Evolutionary conservation across 2,329 filamentous ascomycete species (phyloP), one percentile per base, ranked within the genome.

Genomic region (Alternaria postmessia): DNA sequence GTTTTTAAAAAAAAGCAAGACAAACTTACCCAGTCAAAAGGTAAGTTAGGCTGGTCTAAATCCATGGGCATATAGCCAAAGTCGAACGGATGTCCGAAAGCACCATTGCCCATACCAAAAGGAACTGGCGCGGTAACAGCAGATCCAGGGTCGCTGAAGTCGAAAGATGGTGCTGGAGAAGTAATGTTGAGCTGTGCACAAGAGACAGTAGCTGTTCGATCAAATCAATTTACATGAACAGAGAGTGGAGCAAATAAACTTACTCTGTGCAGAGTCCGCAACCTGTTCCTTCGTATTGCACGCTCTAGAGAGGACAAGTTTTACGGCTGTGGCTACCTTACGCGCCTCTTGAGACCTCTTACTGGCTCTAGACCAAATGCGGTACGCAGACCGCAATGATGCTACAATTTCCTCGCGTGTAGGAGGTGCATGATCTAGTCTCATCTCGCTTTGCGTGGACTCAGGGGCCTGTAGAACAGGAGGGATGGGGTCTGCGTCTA

Each of bases 331-430:
- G 16, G 68, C 68, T 42, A 74, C 73, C 51, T 68, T 76, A 7
- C 62, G 61, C 7, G 74, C 75, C 56, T 77, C 75, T 36, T 72
- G 65, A n/a, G 75, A 77, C 24, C 61, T 69, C 24, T 54, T 61
- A 38, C 72, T 71, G 11, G 63, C 64, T 22, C 65, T 65, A 4
- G 52, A 48, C 75, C 75, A 77, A 6, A 76, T 67, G 2, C 34
- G 54, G 36, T 74, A 69, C 2, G 69, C 64, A 4, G 57, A 63
- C 9, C 54, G 66, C 14, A 77, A 60, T 7, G 70, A 59, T 7
- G 66, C 54, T 22, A 75, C 51, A 18, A 76, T 70, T 24, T 73
- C 70, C 8, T 65, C 59, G 18, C 70, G 69, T 9, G 66, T 68
- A 0, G 74, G 72, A 20, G 67, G 65, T 5, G 61, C 62, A 8